A percentile compares a stretch with the other conserved stretches of the same genome.
These are phyloP conservation scores for Stentor roeselii DNA, from an alignment of 73 alveolate species.

Conservation along the genomic window DNA sequence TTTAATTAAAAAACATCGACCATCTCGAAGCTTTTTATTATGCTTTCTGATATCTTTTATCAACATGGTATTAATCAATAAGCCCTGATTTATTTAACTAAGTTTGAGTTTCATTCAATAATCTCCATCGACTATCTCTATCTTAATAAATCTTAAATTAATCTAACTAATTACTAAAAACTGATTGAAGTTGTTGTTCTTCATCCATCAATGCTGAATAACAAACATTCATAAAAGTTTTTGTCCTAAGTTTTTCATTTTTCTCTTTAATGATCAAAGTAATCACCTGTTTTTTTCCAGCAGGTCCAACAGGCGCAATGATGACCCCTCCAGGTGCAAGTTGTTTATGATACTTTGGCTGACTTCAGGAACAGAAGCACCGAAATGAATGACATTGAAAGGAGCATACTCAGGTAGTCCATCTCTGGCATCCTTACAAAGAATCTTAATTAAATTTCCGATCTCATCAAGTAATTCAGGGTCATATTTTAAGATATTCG, in stretches of 20 bases:
- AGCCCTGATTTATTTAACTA: no score
- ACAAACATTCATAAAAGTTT: not conserved
- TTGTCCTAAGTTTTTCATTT: not conserved
- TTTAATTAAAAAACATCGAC: no score
- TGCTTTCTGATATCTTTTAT: no score
- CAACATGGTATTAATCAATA: no score
- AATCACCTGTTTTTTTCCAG: not conserved
- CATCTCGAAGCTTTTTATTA: no score
- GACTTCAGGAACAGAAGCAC: constrained; percentile 63
- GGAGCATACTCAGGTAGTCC: constrained; percentile 71
- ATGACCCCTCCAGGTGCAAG: constrained; percentile 56
- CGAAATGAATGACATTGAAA: constrained; percentile 79
- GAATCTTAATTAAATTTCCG: constrained; percentile 25
- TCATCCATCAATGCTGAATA: constrained; percentile 6
- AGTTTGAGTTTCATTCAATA: no score
- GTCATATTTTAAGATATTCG: constrained; percentile 36
- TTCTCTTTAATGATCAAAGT: not conserved
- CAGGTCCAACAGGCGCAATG: constrained; percentile 62
- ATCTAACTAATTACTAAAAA: no score
- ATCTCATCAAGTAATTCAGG: constrained; percentile 31
- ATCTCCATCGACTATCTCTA: no score
- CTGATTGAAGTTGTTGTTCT: not conserved
- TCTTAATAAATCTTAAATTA: no score
- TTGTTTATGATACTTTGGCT: constrained; percentile 36
- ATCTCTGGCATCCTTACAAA: constrained; percentile 67